Base-by-base conservation (phyloP, 805 yeast species). In the Yarrowia bubula region DNA sequence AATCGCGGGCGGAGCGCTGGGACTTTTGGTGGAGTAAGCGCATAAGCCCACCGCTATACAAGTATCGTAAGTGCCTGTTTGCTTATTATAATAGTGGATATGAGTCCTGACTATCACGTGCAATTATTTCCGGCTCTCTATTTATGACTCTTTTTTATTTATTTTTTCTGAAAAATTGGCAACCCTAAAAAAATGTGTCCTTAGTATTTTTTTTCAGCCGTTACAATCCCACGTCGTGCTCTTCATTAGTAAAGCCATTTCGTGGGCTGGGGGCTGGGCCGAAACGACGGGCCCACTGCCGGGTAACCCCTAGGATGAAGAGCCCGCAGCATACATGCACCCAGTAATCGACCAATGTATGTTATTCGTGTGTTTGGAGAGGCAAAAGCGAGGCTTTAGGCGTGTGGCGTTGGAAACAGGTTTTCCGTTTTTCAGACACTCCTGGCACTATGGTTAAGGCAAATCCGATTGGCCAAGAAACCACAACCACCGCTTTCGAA, bases 1-100 rank as follows among this genome's bases (percentile, higher is more conserved):
- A 51, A 51, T 51, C 58, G 58, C 43, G 35, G 58, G 58, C 42
- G 43, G 43, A n/a, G 55, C 55, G 41, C 43, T 35, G 41, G 55
- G 55, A 48, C 50, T 31, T 35, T 22, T 44, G 48, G 33, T 44
- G 48, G 48, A 44, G 48, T 44, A 46, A 22, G 28, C 47, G 47
- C n/a, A n/a, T n/a, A n/a, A n/a, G n/a, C n/a, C n/a, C n/a, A n/a
- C n/a, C n/a, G n/a, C n/a, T n/a, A n/a, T n/a, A n/a, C n/a, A n/a
- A n/a, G n/a, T n/a, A n/a, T n/a, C n/a, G n/a, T n/a, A 32, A 22
- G 47, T 8, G 32, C 28, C 28, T 22, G 28, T 6, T 35, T 4
- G 38, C 38, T 8, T 35, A 35, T 35, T 9, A 35, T 35, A 35
- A 35, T 6, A 35, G 13, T 6, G 13, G 13, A 35, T 11, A 35